Evolutionary conservation across 1,139 yeast genomes (phyloP), one percentile per base, ranked within the genome.

Genomic region (Eremothecium coryli): DNA sequence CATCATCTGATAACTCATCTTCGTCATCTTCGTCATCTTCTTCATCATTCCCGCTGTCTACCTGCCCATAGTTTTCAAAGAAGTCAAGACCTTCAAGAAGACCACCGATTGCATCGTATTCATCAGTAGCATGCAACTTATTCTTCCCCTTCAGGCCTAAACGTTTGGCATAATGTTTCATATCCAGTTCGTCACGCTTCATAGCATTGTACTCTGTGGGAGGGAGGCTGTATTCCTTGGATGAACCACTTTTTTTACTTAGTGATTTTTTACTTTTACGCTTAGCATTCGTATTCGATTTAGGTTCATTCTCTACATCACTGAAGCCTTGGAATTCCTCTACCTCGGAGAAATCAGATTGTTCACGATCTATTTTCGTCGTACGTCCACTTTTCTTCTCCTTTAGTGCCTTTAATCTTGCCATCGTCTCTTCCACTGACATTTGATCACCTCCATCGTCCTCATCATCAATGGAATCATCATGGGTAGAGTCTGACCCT

Each of bases 121-220:
- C 84, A 23, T 68, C 77, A 2, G 54, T 50, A 2, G 61, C 64
- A 35, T 45, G 50, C 26, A 73, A 70, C 20, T 67, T 55, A 37
- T 63, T 68, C 3, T 71, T 72, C 13, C 68, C 62, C 48, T 79
- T 82, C 45, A 81, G 55, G 1, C 94, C 94, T 13, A 88, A 65
- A 47, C 81, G 78, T 43, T 80, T 81, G 4, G 95, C 90, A 53
- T 85, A 88, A 52, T 77, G 85, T 17, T 71, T 76, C 60, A 85
- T 76, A 31, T 88, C 95, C 34, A 74, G 76, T 38, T 84, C 93
- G 48, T 84, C 94, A 42, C 70, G 67, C 33, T 64, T 64, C 49
- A 71, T 56, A 23, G 68, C 60, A 11, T 68, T 69, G 15, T 62
- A 58, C 17, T 71, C 72, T 9, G 61, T 62, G 2, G 66, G 61